phyloP scores from a whole-genome alignment of 129 eudicot species.

The Helianthus annuus region HanXRQr2.0-SUNRISE NC_035443.2:26146625-26147124 shows the following conservation, averaged over 20 bases:
- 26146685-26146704: constrained; percentile 79
- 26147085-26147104: constrained; percentile 50
- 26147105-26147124: constrained; percentile 46
- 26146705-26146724: constrained; percentile 76
- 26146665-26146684: constrained; percentile 72
- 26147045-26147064: constrained; percentile 48
- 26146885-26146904: constrained; percentile 48
- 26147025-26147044: constrained; percentile 34
- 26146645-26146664: constrained; percentile 63
- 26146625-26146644: constrained; percentile 35
- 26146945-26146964: constrained; percentile 32
- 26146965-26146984: constrained; percentile 41
- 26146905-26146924: constrained; percentile 50
- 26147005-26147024: constrained; percentile 50
- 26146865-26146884: constrained; percentile 63
- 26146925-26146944: constrained; percentile 39
- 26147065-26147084: constrained; percentile 55
- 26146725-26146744: constrained; percentile 62
- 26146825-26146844: constrained; percentile 83
- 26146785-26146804: constrained; percentile 56
- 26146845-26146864: constrained; percentile 49
- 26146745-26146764: constrained; percentile 59
- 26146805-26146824: constrained; percentile 60
- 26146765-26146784: constrained; percentile 79
- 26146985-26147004: constrained; percentile 40